Base-by-base conservation (phyloP, 225 moss, liverwort and hornwort species). In the Lunularia cruciata region DNA sequence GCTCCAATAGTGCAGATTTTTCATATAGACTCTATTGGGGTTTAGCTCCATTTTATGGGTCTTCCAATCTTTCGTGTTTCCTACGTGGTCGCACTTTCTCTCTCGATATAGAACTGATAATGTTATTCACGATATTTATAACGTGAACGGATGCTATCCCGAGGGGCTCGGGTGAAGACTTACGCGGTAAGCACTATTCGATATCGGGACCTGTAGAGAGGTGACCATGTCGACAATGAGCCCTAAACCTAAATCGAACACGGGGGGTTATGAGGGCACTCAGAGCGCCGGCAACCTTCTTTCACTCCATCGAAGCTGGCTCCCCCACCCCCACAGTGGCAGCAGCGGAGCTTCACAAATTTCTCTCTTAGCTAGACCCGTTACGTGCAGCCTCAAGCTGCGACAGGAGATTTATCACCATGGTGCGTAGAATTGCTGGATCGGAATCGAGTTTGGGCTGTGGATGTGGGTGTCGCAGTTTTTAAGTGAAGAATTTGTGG, bases 171-270 rank as follows among this genome's bases (percentile, higher is more conserved):
- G n/a, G n/a, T n/a, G n/a, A n/a, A n/a, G n/a, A n/a, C n/a, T n/a
- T n/a, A n/a, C n/a, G n/a, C n/a, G n/a, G n/a, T n/a, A n/a, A n/a
- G n/a, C n/a, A n/a, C n/a, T n/a, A n/a, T n/a, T n/a, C n/a, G n/a
- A n/a, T n/a, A n/a, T n/a, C n/a, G n/a, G n/a, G n/a, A n/a, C n/a
- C n/a, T n/a, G n/a, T n/a, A n/a, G n/a, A n/a, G n/a, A n/a, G n/a
- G n/a, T n/a, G n/a, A n/a, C n/a, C n/a, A n/a, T n/a, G 40, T 40
- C 40, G 30, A 63, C 9, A 26, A 19, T 19, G 63, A 67, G 51
- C 67, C 67, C 67, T 67, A 67, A 67, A 67, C 51, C 67, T 52
- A 67, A 35, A n/a, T 65, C 31, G 47, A 47, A 8, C 25, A 6
- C 20, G 14, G 28, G 31, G n/a, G 48, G 16, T 40, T 67, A 67